Evolutionary conservation across 1,284 basidiomycete genomes (phyloP).

Genomic region (Cryptococcus wingfieldii): DNA sequence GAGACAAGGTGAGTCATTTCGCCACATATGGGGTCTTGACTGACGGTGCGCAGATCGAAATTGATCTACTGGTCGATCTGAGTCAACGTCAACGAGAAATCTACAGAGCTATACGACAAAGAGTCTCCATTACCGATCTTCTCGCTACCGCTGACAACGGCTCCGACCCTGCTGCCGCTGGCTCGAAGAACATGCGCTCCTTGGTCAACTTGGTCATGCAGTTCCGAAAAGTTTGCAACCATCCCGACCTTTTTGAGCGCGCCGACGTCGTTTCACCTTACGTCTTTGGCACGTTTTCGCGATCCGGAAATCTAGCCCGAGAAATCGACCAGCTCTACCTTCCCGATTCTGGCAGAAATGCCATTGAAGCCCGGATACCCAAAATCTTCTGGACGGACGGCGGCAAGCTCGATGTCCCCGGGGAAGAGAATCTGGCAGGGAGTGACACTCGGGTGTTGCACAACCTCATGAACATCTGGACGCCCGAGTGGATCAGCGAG

Average conservation of each 20-base stretch:
- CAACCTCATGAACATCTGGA: constrained; percentile 88
- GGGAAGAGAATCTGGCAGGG: constrained; percentile 55
- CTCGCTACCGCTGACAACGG: constrained; percentile 87
- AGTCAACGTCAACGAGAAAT: constrained; percentile 90
- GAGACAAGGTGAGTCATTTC: constrained; percentile 95
- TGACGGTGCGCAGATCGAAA: constrained; percentile 69
- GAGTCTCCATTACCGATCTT: constrained; percentile 92
- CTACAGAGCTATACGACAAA: constrained; percentile 83
- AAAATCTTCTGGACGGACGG: constrained; percentile 73
- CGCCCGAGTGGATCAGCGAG: constrained; percentile 68
- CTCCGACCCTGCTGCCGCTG: constrained; percentile 59
- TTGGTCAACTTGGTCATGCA: constrained; percentile 99
- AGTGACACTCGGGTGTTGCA: constrained; percentile 62
- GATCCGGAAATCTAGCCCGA: constrained; percentile 72
- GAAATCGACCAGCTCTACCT: constrained; percentile 80
- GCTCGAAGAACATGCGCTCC: constrained; percentile 51
- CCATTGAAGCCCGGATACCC: constrained; percentile 76
- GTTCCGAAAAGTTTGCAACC: constrained; percentile 99
- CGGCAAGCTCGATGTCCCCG: constrained; percentile 66
- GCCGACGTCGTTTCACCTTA: constrained; percentile 93
- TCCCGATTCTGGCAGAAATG: constrained; percentile 73
- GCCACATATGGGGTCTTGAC: not conserved
- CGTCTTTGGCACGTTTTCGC: constrained; percentile 79
- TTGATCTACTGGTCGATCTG: constrained; percentile 91
- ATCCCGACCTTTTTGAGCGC: constrained; percentile 96